Conservation (phyloP, 2,329 filamentous ascomycete species). For the Nemania sp. region DNA sequence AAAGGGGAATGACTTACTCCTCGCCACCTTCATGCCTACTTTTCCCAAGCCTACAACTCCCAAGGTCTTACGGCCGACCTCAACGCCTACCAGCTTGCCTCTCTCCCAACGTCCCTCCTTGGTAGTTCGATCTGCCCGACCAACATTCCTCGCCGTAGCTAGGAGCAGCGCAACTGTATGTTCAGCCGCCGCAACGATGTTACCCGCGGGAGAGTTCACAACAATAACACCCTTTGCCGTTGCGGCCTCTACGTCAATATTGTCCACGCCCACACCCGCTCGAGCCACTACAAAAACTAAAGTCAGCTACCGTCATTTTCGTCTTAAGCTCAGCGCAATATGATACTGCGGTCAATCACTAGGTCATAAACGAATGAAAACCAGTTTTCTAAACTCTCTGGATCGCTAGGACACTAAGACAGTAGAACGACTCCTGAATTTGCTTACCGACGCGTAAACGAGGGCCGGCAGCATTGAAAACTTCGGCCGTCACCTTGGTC, state of each 20-base stretch:
- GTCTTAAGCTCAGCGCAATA: too few species aligned
- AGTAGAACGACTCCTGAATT: too few species aligned
- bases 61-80: constrained; percentile 76
- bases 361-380: too few species aligned
- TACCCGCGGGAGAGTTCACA: constrained; percentile 77
- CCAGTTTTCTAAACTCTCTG: not conserved
- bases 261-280: constrained; percentile 81
- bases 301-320: not conserved
- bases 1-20: constrained; percentile 19
- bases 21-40: constrained; percentile 76
- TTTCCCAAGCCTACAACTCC: constrained; percentile 82
- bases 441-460: constrained; percentile 63
- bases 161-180: constrained; percentile 77
- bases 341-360: too few species aligned
- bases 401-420: not conserved
- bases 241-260: constrained; percentile 75
- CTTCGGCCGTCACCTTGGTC: constrained; percentile 73
- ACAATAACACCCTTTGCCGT: constrained; percentile 76
- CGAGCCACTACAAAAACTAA: constrained; percentile 58
- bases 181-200: constrained; percentile 79
- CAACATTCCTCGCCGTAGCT: constrained; percentile 73
- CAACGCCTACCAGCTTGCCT: constrained; percentile 72
- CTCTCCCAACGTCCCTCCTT: constrained; percentile 78
- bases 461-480: constrained; percentile 63
- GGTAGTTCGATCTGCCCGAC: constrained; percentile 68